phyloP scores from a whole-genome alignment of 805 yeast species.

The Metschnikowia shivogae region DNA sequence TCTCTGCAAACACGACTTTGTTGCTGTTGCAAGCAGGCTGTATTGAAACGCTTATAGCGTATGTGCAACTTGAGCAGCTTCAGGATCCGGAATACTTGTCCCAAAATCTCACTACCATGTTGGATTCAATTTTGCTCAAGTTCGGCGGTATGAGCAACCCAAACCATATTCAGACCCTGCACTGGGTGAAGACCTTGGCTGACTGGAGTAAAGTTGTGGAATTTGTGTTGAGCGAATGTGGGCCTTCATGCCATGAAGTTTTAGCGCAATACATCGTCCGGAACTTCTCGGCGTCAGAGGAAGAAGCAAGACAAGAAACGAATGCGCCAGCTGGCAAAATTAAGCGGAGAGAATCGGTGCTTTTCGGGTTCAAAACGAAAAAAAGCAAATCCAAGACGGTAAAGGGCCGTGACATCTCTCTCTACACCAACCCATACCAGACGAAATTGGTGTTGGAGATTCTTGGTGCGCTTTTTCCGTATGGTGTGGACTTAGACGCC shows the following conservation, averaged over 20 bases:
- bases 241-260: slow-evolving; percentile 35
- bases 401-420: slow-evolving; percentile 18
- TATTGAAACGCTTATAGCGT: slow-evolving; percentile 32
- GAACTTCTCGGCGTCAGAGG: slow-evolving; percentile 22
- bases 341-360: slow-evolving; percentile 22
- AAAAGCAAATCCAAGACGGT: slow-evolving; percentile 17
- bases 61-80: slow-evolving; percentile 38
- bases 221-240: slow-evolving; percentile 33
- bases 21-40: slow-evolving; percentile 28
- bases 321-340: slow-evolving; percentile 5
- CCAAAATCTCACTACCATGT: slow-evolving; percentile 20
- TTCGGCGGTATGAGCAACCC: slow-evolving; percentile 23
- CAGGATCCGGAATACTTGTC: slow-evolving; percentile 37
- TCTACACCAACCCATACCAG: slow-evolving; percentile 36
- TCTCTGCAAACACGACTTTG: slow-evolving; percentile 18
- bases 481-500: slow-evolving; percentile 31
- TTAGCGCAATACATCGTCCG: slow-evolving; percentile 28
- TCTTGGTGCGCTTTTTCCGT: slow-evolving; percentile 31
- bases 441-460: slow-evolving; percentile 26
- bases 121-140: slow-evolving; percentile 29
- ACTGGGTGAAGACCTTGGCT: slow-evolving; percentile 27
- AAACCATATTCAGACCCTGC: slow-evolving; percentile 29
- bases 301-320: slow-evolving; percentile 2
- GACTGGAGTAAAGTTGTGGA: slow-evolving; percentile 30
- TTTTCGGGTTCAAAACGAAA: slow-evolving; percentile 27